Conservation (phyloP, 495 filamentous ascomycete species). For the Darksidea phi region DNA sequence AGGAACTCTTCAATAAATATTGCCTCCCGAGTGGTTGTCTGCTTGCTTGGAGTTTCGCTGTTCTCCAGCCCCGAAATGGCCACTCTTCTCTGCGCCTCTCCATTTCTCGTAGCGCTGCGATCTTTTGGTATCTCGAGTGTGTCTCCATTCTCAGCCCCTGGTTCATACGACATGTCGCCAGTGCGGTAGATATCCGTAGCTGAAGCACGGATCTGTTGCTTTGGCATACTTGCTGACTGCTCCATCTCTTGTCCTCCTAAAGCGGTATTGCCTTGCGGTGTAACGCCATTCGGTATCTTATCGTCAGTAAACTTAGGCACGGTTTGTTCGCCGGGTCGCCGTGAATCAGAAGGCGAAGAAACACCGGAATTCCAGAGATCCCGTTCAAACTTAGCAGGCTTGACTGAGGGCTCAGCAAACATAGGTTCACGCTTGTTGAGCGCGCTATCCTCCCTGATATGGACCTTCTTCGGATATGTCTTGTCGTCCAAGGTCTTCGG, state of each 20-base stretch:
- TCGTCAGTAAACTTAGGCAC: neutral
- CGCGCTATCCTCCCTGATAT: neutral
- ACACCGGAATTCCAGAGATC: neutral
- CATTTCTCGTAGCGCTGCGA: neutral
- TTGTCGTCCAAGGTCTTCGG: neutral
- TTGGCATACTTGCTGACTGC: no score
- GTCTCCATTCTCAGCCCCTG: neutral
- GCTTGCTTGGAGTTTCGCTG: neutral
- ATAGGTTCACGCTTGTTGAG: neutral
- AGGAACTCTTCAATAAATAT: slow-evolving; percentile 22
- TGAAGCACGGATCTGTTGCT: no score
- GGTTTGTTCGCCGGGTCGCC: slow-evolving; percentile 9
- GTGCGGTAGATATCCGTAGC: no score
- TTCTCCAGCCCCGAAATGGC: neutral
- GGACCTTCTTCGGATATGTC: neutral
- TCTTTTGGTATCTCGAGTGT: neutral
- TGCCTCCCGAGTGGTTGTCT: slow-evolving; percentile 5
- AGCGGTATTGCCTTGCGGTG: no score
- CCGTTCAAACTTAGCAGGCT: neutral
- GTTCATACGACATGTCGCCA: no score
- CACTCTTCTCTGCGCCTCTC: neutral
- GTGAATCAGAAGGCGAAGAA: slow-evolving; percentile 21
- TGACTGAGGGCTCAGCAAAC: neutral
- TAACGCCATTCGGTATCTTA: no score
- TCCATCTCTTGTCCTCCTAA: no score